Base-by-base conservation (phyloP, 176 grass and related monocot species). In the Ensete ventricosum region DNA sequence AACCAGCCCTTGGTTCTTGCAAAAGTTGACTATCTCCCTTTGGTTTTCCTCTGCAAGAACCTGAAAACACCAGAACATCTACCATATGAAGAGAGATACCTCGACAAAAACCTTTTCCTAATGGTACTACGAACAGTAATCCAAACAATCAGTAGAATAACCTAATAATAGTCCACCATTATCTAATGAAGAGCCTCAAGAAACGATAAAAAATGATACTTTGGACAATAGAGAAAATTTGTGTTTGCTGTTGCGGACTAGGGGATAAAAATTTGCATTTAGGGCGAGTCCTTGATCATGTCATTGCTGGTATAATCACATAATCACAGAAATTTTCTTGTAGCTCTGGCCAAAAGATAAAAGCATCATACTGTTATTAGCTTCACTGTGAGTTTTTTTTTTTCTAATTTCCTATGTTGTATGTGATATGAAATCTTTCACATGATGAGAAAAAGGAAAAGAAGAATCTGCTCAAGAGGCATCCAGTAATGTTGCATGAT, bases 41-140 rank as follows among this genome's bases (percentile, higher is more conserved):
- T 96, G 89, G 73, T 92, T 96, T 88, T 92, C 89, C 77, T 92
- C 93, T 49, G 76, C 76, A 63, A 96, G 93, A 86, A 90, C 89
- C 93, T 96, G 67, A 48, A 59, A 21, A 81, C 21, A 77, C 1
- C 83, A 81, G 54, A 48, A 27, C 5, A 20, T 57, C 21, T 52
- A 50, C 22, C 20, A 50, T 22, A 78, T 1, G 14, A 20, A 16
- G 23, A 1, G 14, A 66, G 54, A 9, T 27, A 60, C 55, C 26
- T 23, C 14, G 54, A 54, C 34, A 1, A 52, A 26, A 17, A 84
- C 23, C 9, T 34, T 71, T 3, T 72, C 26, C 2, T 25, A 5
- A 21, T 60, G 16, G 9, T 60, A 60, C 57, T 9, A n/a, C 9
- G n/a, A 60, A 19, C 2, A 60, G 17, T 9, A 60, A 19, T 7